Evolutionary conservation across 148 eudicot species (phyloP), one percentile per base, ranked within the genome.

Genomic region (Linanthus parryae): DNA sequence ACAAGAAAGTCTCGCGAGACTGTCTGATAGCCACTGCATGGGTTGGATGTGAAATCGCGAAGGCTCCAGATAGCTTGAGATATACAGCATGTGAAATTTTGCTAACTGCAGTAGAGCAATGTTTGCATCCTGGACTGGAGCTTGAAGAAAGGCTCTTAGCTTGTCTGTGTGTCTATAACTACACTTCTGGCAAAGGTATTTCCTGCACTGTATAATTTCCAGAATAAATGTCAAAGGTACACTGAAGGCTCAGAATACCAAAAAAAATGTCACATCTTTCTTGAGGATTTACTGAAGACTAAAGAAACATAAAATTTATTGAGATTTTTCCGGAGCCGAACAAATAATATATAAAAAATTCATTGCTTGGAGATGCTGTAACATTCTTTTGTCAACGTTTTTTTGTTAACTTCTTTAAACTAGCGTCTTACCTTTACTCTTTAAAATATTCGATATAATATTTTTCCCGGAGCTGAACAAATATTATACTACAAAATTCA

Each of bases 71-170:
- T 61, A 69, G 71, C 36, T 41, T 67, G 57, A 74, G 79, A 56
- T 34, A 58, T 52, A 41, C 49, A 10, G 79, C 84, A 14, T 70
- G 77, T 68, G 84, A 78, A 61, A 67, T 71, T 10, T 41, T 78
- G 36, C 44, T 78, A 10, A 54, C 47, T 54, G 60, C 58, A 7
- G 65, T 78, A n/a, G 74, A 78, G 51, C 77, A 68, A 44, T 74
- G 44, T 62, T 52, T 78, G 59, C 76, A 74, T 64, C 84, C 84
- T 27, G 84, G 79, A 18, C 48, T 53, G 20, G 74, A 74, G 58
- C 77, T 78, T 34, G 80, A 78, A 57, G 84, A 78, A 28, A 70
- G 83, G 57, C 69, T 78, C 41, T 57, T 78, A 59, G 83, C 79
- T 37, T 78, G 76, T 47, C 23, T 78, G 2, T 70, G 83, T 53